phyloP scores from a whole-genome alignment of 176 grass and related monocot species.

The Phragmites australis region DNA sequence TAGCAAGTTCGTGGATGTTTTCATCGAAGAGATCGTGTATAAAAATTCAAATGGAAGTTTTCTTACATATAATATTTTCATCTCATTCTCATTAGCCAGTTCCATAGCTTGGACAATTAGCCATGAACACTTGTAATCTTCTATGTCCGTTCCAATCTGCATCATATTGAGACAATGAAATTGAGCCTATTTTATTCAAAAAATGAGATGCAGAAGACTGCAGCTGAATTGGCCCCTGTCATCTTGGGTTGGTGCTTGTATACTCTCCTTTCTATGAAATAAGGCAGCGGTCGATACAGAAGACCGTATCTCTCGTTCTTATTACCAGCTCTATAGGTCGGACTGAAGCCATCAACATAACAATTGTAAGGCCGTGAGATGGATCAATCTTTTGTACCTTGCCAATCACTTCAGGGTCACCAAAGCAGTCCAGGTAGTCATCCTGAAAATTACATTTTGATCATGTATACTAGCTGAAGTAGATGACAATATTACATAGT shows the following conservation, averaged over 20 bases:
- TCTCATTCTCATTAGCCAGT: slow-evolving; percentile 59
- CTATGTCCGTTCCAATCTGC: slow-evolving; percentile 78
- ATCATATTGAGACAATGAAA: slow-evolving; percentile 2
- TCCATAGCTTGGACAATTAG: slow-evolving; percentile 73
- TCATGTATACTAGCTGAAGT: background rate
- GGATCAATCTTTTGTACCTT: slow-evolving; percentile 45
- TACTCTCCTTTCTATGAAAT: background rate
- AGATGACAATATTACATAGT: background rate
- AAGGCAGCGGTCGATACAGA: background rate
- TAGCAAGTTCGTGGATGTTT: background rate
- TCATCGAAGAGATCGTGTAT: background rate
- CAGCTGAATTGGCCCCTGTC: background rate
- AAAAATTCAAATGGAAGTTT: background rate
- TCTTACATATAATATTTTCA: slow-evolving; percentile 68
- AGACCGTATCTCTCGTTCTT: background rate
- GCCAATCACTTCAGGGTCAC: slow-evolving; percentile 74
- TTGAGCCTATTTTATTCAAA: background rate
- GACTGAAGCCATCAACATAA: slow-evolving; percentile 2
- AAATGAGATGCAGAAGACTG: background rate
- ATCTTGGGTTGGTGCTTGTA: background rate
- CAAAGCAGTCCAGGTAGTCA: slow-evolving; percentile 77
- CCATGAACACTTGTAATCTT: slow-evolving; percentile 84
- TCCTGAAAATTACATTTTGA: slow-evolving; percentile 44
- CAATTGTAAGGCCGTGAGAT: background rate
- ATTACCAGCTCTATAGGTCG: background rate